Base-by-base conservation (phyloP, 2,329 filamentous ascomycete genomes). In the Colletotrichum sp. region DNA sequence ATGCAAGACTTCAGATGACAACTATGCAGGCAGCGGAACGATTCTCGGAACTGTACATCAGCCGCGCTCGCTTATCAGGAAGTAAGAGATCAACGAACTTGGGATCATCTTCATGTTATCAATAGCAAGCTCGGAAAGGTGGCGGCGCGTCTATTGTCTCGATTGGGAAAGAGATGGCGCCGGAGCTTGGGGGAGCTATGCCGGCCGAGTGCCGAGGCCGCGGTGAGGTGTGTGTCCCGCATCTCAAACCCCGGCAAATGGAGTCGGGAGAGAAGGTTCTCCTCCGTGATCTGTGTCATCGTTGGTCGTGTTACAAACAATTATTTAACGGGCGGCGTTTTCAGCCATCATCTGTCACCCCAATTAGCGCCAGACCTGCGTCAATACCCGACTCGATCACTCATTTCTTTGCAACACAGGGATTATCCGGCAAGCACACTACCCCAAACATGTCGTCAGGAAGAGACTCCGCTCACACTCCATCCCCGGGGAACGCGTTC, bases 401-500 rank as follows among this genome's bases (percentile, higher is more conserved):
- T 12, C 28, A n/a, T 62, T n/a, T 28, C 55, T 62, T 32, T 13
- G 59, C 26, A 52, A 52, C 6, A 62, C 59, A 30, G 30, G 59
- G 30, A 32, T 34, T 18, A 62, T 30, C 59, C 59, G 28, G 16
- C 59, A 34, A 13, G 26, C 18, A 30, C 18, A 3, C 6, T 13
- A 15, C 21, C 62, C 24, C 62, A 16, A 24, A 28, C 30, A 72
- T 67, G 60, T n/a, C 21, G 9, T 16, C 32, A 16, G 39, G 8
- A 16, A 26, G 18, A 28, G 49, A 24, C 26, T 36, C 68, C 28
- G 28, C 34, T 12, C 78, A 79, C 28, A 62, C 24, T 9, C 34
- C 73, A 21, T 79, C 69, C 34, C 72, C 77, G 15, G 75, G 78
- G 13, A 79, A 78, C 57, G 36, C n/a, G 2, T 78, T 78, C 65